phyloP scores from a whole-genome alignment of 306 rosid species.

The Castanea crenata region DNA sequence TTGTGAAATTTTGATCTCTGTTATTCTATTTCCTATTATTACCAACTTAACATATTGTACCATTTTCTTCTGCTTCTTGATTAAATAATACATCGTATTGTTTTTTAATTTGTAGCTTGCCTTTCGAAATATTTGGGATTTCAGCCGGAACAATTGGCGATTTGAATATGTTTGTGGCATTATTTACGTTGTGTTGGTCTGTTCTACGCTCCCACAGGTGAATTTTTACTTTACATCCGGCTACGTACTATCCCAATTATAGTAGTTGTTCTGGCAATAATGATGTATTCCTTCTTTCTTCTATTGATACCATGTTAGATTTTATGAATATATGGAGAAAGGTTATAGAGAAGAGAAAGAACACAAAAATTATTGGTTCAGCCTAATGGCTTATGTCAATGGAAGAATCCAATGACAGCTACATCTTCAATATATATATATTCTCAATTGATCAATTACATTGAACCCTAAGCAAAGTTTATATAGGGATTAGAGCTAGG shows the following conservation, averaged over 20 bases:
- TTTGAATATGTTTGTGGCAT: slow-evolving; percentile 96
- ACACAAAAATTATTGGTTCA: too few species aligned
- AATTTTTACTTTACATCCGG: slow-evolving; percentile 19
- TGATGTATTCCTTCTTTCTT: background rate
- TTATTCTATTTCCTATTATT: background rate
- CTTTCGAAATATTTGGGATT: slow-evolving; percentile 76
- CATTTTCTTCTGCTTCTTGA: slow-evolving; percentile 28
- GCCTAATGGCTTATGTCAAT: too few species aligned
- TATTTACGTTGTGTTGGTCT: slow-evolving; percentile 73
- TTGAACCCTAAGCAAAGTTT: too few species aligned
- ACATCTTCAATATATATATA: too few species aligned
- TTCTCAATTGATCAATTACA: too few species aligned
- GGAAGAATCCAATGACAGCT: too few species aligned
- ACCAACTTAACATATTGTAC: slow-evolving; percentile 7
- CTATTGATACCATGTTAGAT: background rate
- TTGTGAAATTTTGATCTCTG: background rate
- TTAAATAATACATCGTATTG: slow-evolving; percentile 39
- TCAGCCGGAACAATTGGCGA: slow-evolving; percentile 91
- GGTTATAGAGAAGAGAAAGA: too few species aligned
- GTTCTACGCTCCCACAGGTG: slow-evolving; percentile 93
- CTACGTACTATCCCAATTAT: slow-evolving; percentile 3
- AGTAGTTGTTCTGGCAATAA: background rate
- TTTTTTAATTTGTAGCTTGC: slow-evolving; percentile 63
- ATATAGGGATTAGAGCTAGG: too few species aligned
- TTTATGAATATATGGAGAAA: too few species aligned